These are phyloP conservation scores for Ambrosia artemisiifolia DNA, from an alignment of 129 eudicot species.

Conservation along the genomic window DNA sequence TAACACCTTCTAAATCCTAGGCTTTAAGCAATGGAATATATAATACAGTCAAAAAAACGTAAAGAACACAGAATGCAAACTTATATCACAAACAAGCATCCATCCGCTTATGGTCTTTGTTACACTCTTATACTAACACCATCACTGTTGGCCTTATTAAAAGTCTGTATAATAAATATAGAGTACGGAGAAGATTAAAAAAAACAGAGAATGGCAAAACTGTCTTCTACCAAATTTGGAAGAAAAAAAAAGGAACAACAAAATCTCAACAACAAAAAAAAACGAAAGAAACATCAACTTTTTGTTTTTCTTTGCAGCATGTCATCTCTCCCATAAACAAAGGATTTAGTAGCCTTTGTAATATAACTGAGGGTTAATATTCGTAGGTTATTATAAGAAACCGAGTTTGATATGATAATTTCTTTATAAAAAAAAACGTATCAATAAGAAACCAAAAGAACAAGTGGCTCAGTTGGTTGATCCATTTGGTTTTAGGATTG, in stretches of 20 bases:
- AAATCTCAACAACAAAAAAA: conserved; percentile 3
- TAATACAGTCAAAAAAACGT: not conserved
- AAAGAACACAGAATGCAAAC: not conserved
- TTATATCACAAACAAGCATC: conserved; percentile 31
- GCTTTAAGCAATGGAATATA: too few relatives aligned
- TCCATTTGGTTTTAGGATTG: too few relatives aligned
- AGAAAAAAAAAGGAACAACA: conserved; percentile 2
- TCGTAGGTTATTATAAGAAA: too few relatives aligned
- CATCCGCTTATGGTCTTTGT: conserved; percentile 13
- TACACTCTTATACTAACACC: conserved; percentile 24
- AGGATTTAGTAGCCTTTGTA: conserved; percentile 7
- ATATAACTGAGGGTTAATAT: too few relatives aligned
- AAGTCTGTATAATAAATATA: conserved; percentile 36
- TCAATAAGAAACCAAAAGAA: too few relatives aligned
- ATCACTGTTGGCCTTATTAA: conserved; percentile 43
- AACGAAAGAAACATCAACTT: conserved; percentile 11
- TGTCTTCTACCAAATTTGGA: conserved; percentile 35
- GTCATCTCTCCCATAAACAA: conserved; percentile 14
- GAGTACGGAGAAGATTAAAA: conserved; percentile 19
- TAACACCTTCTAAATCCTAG: too few relatives aligned
- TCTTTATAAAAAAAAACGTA: too few relatives aligned
- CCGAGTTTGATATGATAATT: too few relatives aligned
- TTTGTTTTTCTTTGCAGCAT: conserved; percentile 29
- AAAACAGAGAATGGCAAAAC: conserved; percentile 29
- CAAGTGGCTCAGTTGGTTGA: too few relatives aligned